Percentiles rank a stretch among this genome's conserved stretches.
Evolutionary conservation across 2,329 filamentous ascomycete species (phyloP).

Genomic region (Grosmannia serpens): DNA sequence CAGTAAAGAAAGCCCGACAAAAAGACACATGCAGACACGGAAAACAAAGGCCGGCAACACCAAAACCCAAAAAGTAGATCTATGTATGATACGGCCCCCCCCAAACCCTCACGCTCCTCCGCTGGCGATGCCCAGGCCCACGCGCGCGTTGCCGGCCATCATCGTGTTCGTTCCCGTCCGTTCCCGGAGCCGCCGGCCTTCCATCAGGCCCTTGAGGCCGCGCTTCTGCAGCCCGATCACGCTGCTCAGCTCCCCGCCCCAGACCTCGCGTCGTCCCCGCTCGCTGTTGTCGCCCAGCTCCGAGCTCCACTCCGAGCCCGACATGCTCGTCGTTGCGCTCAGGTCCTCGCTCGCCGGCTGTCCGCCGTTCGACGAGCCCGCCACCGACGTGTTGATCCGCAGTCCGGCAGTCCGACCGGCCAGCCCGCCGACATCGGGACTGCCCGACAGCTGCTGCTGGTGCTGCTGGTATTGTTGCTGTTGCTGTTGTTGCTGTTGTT

Average conservation of each 20-base stretch:
- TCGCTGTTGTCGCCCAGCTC: constrained; percentile 40
- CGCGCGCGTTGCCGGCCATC: background rate
- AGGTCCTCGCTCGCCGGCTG: constrained; percentile 35
- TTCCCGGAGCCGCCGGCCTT: constrained; percentile 76
- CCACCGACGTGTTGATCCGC: constrained; percentile 36
- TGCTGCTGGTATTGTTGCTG: background rate
- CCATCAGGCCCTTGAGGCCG: constrained; percentile 85
- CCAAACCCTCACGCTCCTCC: background rate
- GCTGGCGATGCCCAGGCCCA: constrained; percentile 13
- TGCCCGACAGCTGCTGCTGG: background rate
- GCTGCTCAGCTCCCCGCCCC: constrained; percentile 71
- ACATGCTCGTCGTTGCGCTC: constrained; percentile 38
- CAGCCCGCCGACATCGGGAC: constrained; percentile 21
- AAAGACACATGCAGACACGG: background rate
- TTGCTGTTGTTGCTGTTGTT: background rate
- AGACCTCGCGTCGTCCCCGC: constrained; percentile 50
- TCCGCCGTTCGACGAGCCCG: constrained; percentile 13
- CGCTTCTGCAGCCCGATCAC: constrained; percentile 95
- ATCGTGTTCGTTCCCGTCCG: constrained; percentile 35
- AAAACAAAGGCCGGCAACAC: background rate
- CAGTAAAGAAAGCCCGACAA: background rate
- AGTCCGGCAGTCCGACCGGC: constrained; percentile 27
- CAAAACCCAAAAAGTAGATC: background rate
- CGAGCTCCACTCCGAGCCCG: constrained; percentile 45
- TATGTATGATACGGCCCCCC: background rate